phyloP scores from a whole-genome alignment of 306 rosid genomes.

The Castanea mollissima region DNA sequence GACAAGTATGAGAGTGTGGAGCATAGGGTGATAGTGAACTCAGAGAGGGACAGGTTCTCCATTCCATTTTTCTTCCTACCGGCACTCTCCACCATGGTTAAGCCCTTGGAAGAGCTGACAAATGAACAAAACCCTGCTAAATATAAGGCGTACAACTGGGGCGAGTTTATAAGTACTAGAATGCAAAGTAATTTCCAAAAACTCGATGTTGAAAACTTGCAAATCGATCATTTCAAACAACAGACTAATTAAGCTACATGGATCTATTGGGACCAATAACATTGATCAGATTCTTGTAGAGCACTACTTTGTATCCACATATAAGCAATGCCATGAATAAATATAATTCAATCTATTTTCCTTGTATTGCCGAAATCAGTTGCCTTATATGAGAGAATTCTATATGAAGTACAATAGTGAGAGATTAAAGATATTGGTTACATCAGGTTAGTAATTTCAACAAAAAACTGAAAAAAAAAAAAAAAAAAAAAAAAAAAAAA shows the following conservation, averaged over 20 bases:
- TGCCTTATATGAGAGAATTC: too few species aligned
- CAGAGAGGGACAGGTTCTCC: slow-evolving; percentile 50
- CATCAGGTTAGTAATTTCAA: too few species aligned
- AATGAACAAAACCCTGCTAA: slow-evolving; percentile 11
- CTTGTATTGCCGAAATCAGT: too few species aligned
- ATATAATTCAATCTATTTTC: too few species aligned
- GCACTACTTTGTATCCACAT: too few species aligned
- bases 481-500: too few species aligned
- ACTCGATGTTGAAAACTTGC: slow-evolving; percentile 40
- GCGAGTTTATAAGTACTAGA: slow-evolving; percentile 42
- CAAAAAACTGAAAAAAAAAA: too few species aligned
- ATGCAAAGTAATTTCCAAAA: slow-evolving; percentile 40
- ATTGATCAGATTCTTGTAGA: not conserved
- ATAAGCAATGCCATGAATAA: too few species aligned
- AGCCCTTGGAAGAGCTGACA: slow-evolving; percentile 42
- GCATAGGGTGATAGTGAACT: slow-evolving; percentile 57
- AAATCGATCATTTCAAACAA: slow-evolving; percentile 39
- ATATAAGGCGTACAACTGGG: too few species aligned
- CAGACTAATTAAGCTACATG: not conserved
- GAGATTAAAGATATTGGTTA: too few species aligned
- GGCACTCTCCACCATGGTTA: slow-evolving; percentile 44
- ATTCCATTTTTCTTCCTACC: slow-evolving; percentile 60
- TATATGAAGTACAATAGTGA: too few species aligned
- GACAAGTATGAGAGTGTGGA: slow-evolving; percentile 61
- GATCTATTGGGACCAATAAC: not conserved